Evolutionary conservation across 345 rosid species (phyloP).

Genomic region (Carallia pectinifolia): DNA sequence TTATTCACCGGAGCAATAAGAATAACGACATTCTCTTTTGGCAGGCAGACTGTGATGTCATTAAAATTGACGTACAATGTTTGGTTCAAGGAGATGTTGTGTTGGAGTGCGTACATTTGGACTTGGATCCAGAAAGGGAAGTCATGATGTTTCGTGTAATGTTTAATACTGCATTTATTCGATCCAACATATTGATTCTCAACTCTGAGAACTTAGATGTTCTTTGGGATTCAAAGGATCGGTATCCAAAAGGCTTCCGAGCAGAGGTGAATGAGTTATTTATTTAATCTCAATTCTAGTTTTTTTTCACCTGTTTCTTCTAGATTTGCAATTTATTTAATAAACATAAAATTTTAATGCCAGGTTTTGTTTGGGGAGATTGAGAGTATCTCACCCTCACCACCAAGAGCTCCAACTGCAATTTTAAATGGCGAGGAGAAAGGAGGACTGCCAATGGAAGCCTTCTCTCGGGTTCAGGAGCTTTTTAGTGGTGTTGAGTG

Average conservation of each 20-base stretch:
- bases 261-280: slow-evolving; percentile 61
- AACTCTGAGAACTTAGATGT: slow-evolving; percentile 93
- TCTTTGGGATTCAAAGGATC: slow-evolving; percentile 94
- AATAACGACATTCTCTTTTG: slow-evolving; percentile 21
- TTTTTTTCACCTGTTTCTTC: not conserved
- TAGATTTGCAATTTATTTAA: slow-evolving; percentile 13
- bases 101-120: slow-evolving; percentile 91
- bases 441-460: slow-evolving; percentile 98
- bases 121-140: slow-evolving; percentile 87
- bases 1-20: slow-evolving; percentile 10
- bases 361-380: slow-evolving; percentile 96
- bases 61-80: slow-evolving; percentile 93
- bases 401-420: slow-evolving; percentile 59
- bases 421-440: slow-evolving; percentile 88
- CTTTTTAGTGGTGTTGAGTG: slow-evolving; percentile 87
- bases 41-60: slow-evolving; percentile 95
- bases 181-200: slow-evolving; percentile 95
- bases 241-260: slow-evolving; percentile 88
- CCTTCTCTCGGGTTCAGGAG: slow-evolving; percentile 95
- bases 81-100: slow-evolving; percentile 98
- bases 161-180: slow-evolving; percentile 96
- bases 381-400: slow-evolving; percentile 67
- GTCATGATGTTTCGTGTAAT: slow-evolving; percentile 97
- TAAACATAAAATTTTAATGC: slow-evolving; percentile 15
- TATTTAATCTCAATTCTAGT: not conserved